These are phyloP conservation scores for Salix exigua DNA, from an alignment of 345 rosid species.

Conservation along the genomic window DNA sequence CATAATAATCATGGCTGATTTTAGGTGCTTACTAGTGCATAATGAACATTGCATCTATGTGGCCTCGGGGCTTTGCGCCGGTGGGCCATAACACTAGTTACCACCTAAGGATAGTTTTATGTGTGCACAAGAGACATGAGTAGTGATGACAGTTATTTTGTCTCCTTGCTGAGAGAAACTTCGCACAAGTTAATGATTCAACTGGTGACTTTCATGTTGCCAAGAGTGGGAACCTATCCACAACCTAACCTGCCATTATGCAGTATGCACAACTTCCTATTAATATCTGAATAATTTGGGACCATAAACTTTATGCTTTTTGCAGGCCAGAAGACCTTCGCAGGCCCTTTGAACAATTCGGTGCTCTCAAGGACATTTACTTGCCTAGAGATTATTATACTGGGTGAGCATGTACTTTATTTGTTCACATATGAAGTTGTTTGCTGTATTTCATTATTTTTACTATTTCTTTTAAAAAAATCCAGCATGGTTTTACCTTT, in stretches of 20 bases:
- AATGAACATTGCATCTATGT: not conserved
- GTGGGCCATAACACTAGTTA: not conserved
- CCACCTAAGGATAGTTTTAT: not conserved
- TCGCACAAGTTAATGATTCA: not conserved
- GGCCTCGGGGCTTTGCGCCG: not conserved
- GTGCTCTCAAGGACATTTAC: slow-evolving; percentile 82
- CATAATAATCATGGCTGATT: not conserved
- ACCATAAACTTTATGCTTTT: not conserved
- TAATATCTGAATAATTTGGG: not conserved
- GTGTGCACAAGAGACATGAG: not conserved
- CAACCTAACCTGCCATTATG: not conserved
- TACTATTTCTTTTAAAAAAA: not conserved
- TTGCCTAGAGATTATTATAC: slow-evolving; percentile 91
- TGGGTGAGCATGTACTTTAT: slow-evolving; percentile 49
- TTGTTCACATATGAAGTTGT: not conserved
- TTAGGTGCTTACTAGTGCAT: not conserved
- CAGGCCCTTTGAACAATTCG: slow-evolving; percentile 77
- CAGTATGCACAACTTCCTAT: not conserved
- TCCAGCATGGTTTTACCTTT: not conserved
- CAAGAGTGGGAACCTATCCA: not conserved
- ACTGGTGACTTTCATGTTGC: not conserved
- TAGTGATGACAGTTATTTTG: not conserved
- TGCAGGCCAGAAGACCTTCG: slow-evolving; percentile 85
- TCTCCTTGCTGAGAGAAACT: not conserved
- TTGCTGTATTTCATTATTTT: not conserved